These are phyloP conservation scores for Carex arenaria DNA, from an alignment of 202 grass and related monocot genomes.

Conservation along the genomic window DNA sequence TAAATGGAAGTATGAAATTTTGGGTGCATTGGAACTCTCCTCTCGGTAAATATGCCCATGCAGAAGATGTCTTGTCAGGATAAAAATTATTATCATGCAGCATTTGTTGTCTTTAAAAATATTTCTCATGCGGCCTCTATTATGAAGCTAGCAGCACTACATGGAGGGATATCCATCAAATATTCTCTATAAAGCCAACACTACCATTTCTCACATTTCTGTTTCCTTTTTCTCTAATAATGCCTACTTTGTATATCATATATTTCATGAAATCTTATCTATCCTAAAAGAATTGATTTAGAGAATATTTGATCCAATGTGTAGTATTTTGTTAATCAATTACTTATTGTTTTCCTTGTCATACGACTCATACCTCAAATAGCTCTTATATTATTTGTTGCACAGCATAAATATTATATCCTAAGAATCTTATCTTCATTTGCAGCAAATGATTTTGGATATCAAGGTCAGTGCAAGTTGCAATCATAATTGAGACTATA, in stretches of 20 bases:
- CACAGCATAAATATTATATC: background rate
- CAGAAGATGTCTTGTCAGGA: conserved; percentile 13
- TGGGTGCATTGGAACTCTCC: too few species aligned
- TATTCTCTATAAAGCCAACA: conserved; percentile 19
- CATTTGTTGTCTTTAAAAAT: background rate
- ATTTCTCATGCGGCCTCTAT: background rate
- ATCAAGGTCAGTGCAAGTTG: too few species aligned
- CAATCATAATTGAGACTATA: too few species aligned
- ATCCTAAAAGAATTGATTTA: conserved; percentile 2
- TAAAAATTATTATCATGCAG: conserved; percentile 9
- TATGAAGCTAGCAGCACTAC: conserved; percentile 15
- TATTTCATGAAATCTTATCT: conserved; percentile 13
- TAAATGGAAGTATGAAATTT: too few species aligned
- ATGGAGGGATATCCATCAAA: conserved; percentile 17
- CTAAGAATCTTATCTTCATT: background rate
- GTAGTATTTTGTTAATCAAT: background rate
- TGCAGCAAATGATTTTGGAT: background rate
- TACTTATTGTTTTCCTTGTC: background rate
- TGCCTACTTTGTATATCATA: conserved; percentile 3
- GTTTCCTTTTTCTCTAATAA: background rate
- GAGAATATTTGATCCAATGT: background rate
- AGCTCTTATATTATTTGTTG: background rate
- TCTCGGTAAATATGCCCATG: conserved; percentile 18
- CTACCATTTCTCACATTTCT: background rate
- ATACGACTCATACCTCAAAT: background rate